These are phyloP conservation scores for Tephrocybe sp. DNA, from an alignment of 768 basidiomycete species.

Conservation along the genomic window DNA sequence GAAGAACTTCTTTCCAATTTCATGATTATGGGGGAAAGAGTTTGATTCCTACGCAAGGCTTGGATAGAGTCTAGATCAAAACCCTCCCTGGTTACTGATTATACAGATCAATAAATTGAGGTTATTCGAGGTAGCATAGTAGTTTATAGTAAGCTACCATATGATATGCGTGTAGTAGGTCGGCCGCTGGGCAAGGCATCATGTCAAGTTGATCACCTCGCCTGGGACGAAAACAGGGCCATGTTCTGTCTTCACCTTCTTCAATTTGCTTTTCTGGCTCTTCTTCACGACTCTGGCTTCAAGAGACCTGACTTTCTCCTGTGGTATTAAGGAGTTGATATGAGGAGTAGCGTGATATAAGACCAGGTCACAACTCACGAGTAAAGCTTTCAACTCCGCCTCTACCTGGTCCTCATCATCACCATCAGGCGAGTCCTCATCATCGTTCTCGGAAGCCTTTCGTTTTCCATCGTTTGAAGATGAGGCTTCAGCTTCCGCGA, in stretches of 20 bases:
- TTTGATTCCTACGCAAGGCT: too few relatives aligned
- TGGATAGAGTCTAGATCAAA: too few relatives aligned
- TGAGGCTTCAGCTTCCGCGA: too few relatives aligned
- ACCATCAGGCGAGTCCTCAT: not conserved
- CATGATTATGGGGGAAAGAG: too few relatives aligned
- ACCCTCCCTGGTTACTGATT: too few relatives aligned
- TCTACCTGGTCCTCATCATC: not conserved
- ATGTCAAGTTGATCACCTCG: constrained; percentile 23
- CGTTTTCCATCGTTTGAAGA: constrained; percentile 7
- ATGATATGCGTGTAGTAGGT: too few relatives aligned
- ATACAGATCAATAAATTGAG: too few relatives aligned
- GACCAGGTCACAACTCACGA: not conserved
- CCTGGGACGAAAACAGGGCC: constrained; percentile 7
- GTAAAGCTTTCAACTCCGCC: not conserved
- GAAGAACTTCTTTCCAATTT: too few relatives aligned
- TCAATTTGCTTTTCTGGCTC: not conserved
- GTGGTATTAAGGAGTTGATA: not conserved
- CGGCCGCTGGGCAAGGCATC: too few relatives aligned
- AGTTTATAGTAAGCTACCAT: too few relatives aligned
- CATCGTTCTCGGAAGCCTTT: not conserved
- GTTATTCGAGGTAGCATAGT: too few relatives aligned
- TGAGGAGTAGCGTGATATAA: not conserved
- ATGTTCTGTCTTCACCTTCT: constrained; percentile 18
- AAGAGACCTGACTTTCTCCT: not conserved
- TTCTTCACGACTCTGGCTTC: constrained; percentile 19